A percentile compares a stretch with the other conserved stretches of the same genome.
These are phyloP conservation scores for Calonectria fujianensis DNA, from an alignment of 2,329 filamentous ascomycete genomes.

Conservation along the genomic window DNA sequence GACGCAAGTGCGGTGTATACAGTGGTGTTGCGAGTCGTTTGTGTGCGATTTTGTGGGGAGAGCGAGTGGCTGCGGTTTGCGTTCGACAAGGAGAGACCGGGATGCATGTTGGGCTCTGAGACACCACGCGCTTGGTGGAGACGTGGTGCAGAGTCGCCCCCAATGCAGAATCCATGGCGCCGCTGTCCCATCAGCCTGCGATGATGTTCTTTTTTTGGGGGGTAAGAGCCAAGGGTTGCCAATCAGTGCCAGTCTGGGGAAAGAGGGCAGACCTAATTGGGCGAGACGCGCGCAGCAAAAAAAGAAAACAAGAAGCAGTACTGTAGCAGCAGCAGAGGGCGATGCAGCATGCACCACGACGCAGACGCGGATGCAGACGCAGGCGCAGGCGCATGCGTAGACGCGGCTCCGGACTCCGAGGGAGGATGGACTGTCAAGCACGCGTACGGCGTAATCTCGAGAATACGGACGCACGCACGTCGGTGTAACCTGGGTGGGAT, in stretches of 20 bases:
- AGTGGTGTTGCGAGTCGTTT: constrained; percentile 20
- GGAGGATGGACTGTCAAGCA: not conserved
- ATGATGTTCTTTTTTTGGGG: not conserved
- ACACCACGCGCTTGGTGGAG: constrained; percentile 50
- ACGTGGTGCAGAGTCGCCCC: constrained; percentile 22
- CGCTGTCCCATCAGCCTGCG: constrained; percentile 4
- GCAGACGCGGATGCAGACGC: constrained; percentile 13
- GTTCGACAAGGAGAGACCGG: constrained; percentile 6
- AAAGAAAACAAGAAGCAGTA: not conserved
- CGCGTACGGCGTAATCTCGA: constrained; percentile 10
- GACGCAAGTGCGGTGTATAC: constrained; percentile 24
- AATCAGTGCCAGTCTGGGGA: not conserved
- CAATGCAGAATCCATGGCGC: constrained; percentile 23
- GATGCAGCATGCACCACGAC: constrained; percentile 22
- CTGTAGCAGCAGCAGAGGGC: not conserved
- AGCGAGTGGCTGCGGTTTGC: constrained; percentile 23
- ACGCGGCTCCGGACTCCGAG: constrained; percentile 13
- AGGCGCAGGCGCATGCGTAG: constrained; percentile 14
- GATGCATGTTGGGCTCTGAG: constrained; percentile 37
- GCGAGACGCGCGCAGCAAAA: not conserved
- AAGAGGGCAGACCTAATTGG: constrained; percentile 4
- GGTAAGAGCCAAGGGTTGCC: not conserved
- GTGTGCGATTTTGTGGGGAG: not conserved
- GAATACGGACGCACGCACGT: constrained; percentile 14
- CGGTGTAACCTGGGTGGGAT: constrained; percentile 21